These are phyloP conservation scores for Limnanthes douglasii DNA, from an alignment of 345 rosid genomes.

Conservation along the genomic window DNA sequence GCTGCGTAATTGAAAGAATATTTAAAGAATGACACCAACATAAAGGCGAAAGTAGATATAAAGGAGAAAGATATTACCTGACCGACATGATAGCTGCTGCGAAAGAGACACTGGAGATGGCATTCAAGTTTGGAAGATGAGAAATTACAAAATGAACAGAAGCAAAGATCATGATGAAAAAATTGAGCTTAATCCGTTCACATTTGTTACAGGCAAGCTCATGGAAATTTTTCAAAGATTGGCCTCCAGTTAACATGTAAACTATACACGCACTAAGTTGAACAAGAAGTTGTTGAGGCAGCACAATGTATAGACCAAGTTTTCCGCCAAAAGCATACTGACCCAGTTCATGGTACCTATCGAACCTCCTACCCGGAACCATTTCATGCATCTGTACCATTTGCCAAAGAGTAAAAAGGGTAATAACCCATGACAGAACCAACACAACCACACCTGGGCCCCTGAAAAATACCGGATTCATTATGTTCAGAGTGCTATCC, in stretches of 20 bases:
- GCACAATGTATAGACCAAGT: constrained; percentile 48
- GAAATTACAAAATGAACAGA: constrained; percentile 43
- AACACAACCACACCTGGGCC: constrained; percentile 41
- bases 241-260: constrained; percentile 54
- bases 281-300: constrained; percentile 41
- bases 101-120: constrained; percentile 41
- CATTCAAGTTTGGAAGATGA: constrained; percentile 55
- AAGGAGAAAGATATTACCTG: too few relatives aligned
- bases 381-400: constrained; percentile 69
- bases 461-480: too few relatives aligned
- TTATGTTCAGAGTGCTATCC: too few relatives aligned
- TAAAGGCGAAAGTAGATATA: too few relatives aligned
- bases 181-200: constrained; percentile 26
- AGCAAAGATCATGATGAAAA: constrained; percentile 49
- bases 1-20: too few relatives aligned
- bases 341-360: too few relatives aligned
- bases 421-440: constrained; percentile 39
- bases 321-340: constrained; percentile 47
- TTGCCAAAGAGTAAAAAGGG: constrained; percentile 50
- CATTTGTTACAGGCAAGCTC: constrained; percentile 17
- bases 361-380: constrained; percentile 50
- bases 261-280: constrained; percentile 34
- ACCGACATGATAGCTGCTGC: constrained; percentile 56
- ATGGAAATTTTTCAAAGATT: constrained; percentile 35
- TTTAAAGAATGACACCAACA: too few relatives aligned